phyloP scores from a whole-genome alignment of 2,329 filamentous ascomycete genomes.

The Chaetomium olivaceum region DNA sequence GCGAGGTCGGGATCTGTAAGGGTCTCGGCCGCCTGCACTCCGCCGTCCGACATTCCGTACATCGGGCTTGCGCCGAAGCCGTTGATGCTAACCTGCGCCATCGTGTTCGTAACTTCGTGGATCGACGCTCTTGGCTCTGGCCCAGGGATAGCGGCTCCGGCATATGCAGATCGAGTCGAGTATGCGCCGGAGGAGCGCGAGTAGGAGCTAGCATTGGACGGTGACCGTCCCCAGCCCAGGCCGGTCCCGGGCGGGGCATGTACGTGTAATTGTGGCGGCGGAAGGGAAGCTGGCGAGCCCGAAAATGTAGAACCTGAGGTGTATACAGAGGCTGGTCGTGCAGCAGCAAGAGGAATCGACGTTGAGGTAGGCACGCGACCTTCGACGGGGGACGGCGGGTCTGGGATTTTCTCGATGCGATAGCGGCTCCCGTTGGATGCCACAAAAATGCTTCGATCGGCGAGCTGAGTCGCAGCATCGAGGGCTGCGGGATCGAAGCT shows the following conservation, averaged over 20 bases:
- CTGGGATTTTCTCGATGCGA: slow-evolving; percentile 33
- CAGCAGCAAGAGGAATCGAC: not conserved
- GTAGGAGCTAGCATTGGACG: slow-evolving; percentile 25
- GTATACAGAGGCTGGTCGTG: not conserved
- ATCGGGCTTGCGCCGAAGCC: slow-evolving; percentile 33
- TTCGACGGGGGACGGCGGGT: slow-evolving; percentile 6
- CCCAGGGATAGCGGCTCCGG: not conserved
- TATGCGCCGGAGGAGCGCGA: slow-evolving; percentile 22
- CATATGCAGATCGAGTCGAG: slow-evolving; percentile 17
- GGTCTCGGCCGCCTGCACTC: slow-evolving; percentile 33
- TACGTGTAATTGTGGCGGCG: slow-evolving; percentile 10
- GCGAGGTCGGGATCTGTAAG: slow-evolving; percentile 31
- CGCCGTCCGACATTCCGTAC: slow-evolving; percentile 33
- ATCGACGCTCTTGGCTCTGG: slow-evolving; percentile 16
- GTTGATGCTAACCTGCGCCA: slow-evolving; percentile 28
- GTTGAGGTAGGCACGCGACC: slow-evolving; percentile 17
- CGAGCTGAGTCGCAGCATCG: slow-evolving; percentile 34
- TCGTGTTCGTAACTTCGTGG: slow-evolving; percentile 29
- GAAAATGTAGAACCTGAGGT: not conserved
- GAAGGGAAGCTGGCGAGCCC: not conserved
- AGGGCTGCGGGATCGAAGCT: slow-evolving; percentile 34
- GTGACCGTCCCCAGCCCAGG: slow-evolving; percentile 26
- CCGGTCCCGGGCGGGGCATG: slow-evolving; percentile 14
- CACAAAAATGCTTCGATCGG: slow-evolving; percentile 35
- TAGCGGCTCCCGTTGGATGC: slow-evolving; percentile 34